Conservation (phyloP, 306 rosid species). For the Corylus avellana region DNA sequence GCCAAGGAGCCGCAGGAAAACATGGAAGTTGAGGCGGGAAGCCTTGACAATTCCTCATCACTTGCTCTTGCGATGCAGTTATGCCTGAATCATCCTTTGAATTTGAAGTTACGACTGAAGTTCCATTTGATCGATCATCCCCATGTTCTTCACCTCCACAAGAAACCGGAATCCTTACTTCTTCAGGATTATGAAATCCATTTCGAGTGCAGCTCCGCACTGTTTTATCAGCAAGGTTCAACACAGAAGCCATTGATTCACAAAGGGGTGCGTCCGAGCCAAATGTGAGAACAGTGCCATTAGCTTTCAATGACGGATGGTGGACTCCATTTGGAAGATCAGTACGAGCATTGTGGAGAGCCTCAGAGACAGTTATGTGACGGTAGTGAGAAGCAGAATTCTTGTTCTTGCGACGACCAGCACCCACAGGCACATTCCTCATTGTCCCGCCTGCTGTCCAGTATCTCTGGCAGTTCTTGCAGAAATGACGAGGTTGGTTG, state of each 20-base stretch:
- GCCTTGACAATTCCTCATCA: constrained; percentile 31
- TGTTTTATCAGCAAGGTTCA: constrained; percentile 52
- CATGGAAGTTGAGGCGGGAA: constrained; percentile 55
- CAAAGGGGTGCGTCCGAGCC: constrained; percentile 63
- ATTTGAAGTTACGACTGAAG: constrained; percentile 53
- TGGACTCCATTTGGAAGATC: constrained; percentile 42
- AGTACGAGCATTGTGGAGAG: constrained; percentile 40
- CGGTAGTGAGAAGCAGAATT: constrained; percentile 46
- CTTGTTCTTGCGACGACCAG: constrained; percentile 92
- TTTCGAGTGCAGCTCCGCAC: constrained; percentile 33
- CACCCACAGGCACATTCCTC: constrained; percentile 81
- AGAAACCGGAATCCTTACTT: constrained; percentile 30
- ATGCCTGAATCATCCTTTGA: constrained; percentile 45
- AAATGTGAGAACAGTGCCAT: constrained; percentile 55
- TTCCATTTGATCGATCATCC: constrained; percentile 50
- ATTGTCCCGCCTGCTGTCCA: constrained; percentile 95
- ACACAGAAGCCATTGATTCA: constrained; percentile 61
- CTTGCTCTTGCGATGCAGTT: constrained; percentile 39
- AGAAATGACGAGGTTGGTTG: constrained; percentile 87
- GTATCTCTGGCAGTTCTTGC: constrained; percentile 89
- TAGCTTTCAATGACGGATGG: constrained; percentile 41
- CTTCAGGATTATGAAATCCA: constrained; percentile 44
- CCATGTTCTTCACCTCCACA: constrained; percentile 36
- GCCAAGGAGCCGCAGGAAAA: constrained; percentile 57
- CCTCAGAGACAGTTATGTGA: constrained; percentile 50